Conservation (phyloP, 164 flowering plant species). For the Tinospora cordifolia region DNA sequence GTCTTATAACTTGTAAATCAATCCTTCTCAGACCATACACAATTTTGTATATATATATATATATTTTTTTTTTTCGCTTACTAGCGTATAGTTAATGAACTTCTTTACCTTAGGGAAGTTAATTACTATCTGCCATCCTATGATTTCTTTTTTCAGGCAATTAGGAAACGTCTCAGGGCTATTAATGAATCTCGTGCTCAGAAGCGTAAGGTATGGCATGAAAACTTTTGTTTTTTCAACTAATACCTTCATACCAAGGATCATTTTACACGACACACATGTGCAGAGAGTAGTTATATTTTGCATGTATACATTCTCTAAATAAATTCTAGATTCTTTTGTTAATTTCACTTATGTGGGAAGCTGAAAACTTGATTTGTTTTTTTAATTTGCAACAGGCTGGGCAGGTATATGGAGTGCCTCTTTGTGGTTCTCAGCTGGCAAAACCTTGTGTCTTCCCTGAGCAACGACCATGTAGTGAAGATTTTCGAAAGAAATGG, state of each 20-base stretch:
- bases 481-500: slow-evolving; percentile 86
- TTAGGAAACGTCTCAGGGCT: slow-evolving; percentile 75
- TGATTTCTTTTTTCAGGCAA: slow-evolving; percentile 43
- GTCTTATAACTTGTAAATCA: too few relatives aligned
- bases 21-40: background rate
- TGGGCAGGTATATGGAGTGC: slow-evolving; percentile 95
- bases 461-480: slow-evolving; percentile 72
- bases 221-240: slow-evolving; percentile 4
- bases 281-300: too few relatives aligned
- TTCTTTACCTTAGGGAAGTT: background rate
- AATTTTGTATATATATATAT: too few relatives aligned
- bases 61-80: background rate
- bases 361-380: slow-evolving; percentile 15
- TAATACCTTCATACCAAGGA: background rate
- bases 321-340: background rate
- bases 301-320: background rate
- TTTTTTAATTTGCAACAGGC: slow-evolving; percentile 48
- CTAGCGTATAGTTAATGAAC: background rate
- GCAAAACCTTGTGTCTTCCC: slow-evolving; percentile 72
- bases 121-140: background rate
- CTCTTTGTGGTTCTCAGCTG: slow-evolving; percentile 68
- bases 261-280: too few relatives aligned
- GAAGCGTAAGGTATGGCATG: slow-evolving; percentile 74
- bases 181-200: slow-evolving; percentile 95
- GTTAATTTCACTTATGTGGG: background rate